Evolutionary conservation across 1,139 yeast species (phyloP), one percentile per base, ranked within the genome.

Genomic region (Zhuliangozyma parablackwelliae): DNA sequence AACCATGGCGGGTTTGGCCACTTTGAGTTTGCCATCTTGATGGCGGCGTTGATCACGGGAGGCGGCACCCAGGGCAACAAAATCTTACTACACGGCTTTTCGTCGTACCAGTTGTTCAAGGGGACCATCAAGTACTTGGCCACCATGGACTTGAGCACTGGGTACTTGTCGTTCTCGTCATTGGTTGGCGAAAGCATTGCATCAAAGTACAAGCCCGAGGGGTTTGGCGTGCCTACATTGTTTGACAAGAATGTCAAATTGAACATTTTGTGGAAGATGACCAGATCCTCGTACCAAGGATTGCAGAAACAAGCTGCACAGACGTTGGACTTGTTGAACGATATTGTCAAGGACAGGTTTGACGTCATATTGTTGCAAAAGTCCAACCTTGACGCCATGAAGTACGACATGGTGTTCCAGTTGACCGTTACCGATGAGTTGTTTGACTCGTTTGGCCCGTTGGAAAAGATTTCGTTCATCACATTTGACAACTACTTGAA

Each of bases 51-150:
- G 40, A 66, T 92, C 30, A 80, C 82, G 46, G 96, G 97, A 48
- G 96, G 96, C 49, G 94, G 95, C 36, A 59, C 68, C 9, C 74
- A 72, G 46, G 90, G 94, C 16, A 82, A 82, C 51, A 82, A 80
- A 51, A 81, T 88, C 26, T 67, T 92, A 40, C 61, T 89, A 32
- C 82, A 82, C 49, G 98, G 97, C 1, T 90, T 85, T 57, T 87
- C 96, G 4, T 83, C 95, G 24, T 92, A 89, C 56, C 98, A 92
- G 61, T 65, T 92, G 39, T 92, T 92, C 66, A 89, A 87, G 57
- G 96, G 95, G 53, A 79, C 88, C 2, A 71, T 92, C 36, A 80
- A 81, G 50, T 90, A 83, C 51, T 57, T 92, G 43, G 94, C 97
- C 2, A 76, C 87, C 3, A 80, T 81, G 68, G 92, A 86, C 53